These are phyloP conservation scores for Ophiostoma sp. DNA, from an alignment of 2,329 filamentous ascomycete species.

Conservation along the genomic window DNA sequence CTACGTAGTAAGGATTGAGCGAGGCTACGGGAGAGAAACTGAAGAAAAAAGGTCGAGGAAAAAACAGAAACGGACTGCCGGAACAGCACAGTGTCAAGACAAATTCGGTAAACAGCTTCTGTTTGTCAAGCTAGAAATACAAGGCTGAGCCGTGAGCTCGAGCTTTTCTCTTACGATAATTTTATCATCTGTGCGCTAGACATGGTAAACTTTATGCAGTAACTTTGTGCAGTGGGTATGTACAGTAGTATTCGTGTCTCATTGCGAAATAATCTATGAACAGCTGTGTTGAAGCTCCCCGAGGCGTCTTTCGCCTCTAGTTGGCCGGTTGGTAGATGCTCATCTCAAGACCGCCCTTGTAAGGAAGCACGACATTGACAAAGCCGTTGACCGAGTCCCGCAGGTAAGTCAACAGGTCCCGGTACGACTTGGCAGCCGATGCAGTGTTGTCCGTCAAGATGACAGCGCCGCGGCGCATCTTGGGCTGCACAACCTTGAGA, in stretches of 20 bases:
- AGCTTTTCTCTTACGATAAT: not conserved
- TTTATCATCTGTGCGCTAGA: not conserved
- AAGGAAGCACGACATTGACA: constrained; percentile 32
- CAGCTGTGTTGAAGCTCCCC: not conserved
- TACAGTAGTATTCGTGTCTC: not conserved
- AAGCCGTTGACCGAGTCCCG: constrained; percentile 45
- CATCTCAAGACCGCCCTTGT: constrained; percentile 32
- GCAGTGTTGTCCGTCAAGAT: constrained; percentile 46
- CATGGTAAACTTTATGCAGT: not conserved
- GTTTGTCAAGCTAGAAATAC: not conserved
- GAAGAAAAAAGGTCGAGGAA: not conserved
- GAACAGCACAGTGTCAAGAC: not conserved
- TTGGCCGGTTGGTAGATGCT: constrained; percentile 28
- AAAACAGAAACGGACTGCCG: not conserved
- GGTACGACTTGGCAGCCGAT: constrained; percentile 37
- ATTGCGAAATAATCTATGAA: not conserved
- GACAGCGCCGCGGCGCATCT: constrained; percentile 40
- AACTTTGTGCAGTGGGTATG: not conserved
- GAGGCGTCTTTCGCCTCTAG: not conserved
- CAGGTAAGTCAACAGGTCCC: constrained; percentile 44
- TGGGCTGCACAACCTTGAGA: constrained; percentile 42
- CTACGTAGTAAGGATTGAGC: not conserved
- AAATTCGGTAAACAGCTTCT: not conserved
- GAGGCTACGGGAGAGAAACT: not conserved
- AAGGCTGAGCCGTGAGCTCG: not conserved